Evolutionary conservation across 2,329 filamentous ascomycete species (phyloP), one percentile per base, ranked within the genome.

Genomic region (Rhynchosporium secalis): DNA sequence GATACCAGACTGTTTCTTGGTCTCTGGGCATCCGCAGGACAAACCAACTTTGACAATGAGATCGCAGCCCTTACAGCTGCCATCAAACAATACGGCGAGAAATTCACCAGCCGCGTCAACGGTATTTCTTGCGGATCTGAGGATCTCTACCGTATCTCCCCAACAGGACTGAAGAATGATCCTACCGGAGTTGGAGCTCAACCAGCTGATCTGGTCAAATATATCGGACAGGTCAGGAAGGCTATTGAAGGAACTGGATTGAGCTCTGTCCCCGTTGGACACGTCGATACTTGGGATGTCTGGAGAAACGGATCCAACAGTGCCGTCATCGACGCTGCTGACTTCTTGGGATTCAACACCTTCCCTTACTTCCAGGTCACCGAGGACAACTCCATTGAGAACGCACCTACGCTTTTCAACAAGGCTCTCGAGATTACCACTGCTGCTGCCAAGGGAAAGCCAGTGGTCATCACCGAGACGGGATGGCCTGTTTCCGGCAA

Each of bases 231-330:
- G 73, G 86, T 90, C 63, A 85, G 86, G 65, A 76, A 79, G 40
- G 79, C 83, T 64, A 83, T 95, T 71, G 72, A 81, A 38, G 83
- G 83, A 62, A 91, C 89, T 9, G 73, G 78, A 55, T 78, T 89
- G 31, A 77, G 81, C 40, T 76, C 77, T 38, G 82, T 80, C 46
- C 79, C 84, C 26, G 80, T 96, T 65, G 91, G 91, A 57, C 92
- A 96, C 76, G 91, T 96, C 73, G 92, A 96, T 74, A 95, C 92
- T 60, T 96, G 91, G 90, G 91, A 87, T 43, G 84, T 84, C 60
- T 92, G 85, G 80, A 84, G 85, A 73, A 91, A 95, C 75, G 75
- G 76, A 54, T 84, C 86, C 72, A 95, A 92, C 82, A 76, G 77
- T 57, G 84, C 81, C 47, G 85, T 95, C 63, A 85, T 91, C 45